Conservation (phyloP, 2,329 filamentous ascomycete species). For the Claviceps pazoutovae region DNA sequence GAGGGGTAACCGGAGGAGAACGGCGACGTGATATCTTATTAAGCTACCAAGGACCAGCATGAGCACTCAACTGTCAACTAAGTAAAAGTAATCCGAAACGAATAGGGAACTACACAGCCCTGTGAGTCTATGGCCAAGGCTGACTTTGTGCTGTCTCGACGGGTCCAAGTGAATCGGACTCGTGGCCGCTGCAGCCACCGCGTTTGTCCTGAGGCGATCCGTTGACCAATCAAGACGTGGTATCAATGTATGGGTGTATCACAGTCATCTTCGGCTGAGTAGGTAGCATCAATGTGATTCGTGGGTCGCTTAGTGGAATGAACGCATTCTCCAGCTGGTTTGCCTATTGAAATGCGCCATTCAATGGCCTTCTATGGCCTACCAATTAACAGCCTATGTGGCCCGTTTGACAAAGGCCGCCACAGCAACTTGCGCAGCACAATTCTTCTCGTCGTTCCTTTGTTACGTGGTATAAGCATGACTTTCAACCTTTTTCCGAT, state of each 20-base stretch:
- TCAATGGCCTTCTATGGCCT: not conserved
- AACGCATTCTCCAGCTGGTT: not conserved
- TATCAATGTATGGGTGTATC: too few species aligned
- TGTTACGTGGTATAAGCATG: not conserved
- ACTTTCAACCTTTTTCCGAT: not conserved
- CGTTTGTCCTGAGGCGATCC: too few species aligned
- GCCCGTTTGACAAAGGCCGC: constrained; percentile 9
- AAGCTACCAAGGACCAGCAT: not conserved
- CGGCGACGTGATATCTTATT: not conserved
- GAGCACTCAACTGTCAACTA: too few species aligned
- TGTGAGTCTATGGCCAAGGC: not conserved
- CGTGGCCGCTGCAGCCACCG: not conserved
- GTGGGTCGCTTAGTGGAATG: not conserved
- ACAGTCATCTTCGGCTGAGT: not conserved
- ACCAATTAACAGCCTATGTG: not conserved
- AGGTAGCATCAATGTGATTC: not conserved
- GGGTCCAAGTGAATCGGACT: not conserved
- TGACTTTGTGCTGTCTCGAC: too few species aligned
- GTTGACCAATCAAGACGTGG: not conserved
- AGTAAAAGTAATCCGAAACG: too few species aligned
- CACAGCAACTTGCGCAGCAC: not conserved
- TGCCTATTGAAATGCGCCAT: not conserved
- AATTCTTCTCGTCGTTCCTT: not conserved
- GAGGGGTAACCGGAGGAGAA: not conserved
- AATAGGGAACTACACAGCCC: too few species aligned